Evolutionary conservation across 495 filamentous ascomycete species (phyloP), one percentile per base, ranked within the genome.

Genomic region (Penicillium pancosmium): DNA sequence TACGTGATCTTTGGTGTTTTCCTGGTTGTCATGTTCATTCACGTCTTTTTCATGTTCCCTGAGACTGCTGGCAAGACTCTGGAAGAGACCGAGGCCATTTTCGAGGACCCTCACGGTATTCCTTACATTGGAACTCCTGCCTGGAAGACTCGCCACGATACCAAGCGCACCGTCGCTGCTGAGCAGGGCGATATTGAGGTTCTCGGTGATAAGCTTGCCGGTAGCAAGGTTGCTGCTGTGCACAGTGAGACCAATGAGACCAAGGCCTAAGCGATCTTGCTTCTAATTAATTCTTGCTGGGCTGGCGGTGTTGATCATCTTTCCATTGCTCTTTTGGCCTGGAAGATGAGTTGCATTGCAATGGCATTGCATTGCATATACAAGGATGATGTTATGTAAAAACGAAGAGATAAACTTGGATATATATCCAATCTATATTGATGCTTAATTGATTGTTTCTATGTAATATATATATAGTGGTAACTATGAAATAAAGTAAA

Each of bases 11-110:
- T 93, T 65, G 90, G 86, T 44, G 83, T 86, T 10, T 93, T 93
- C 72, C 85, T 84, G 69, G 79, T 83, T 44, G 74, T 72, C 59
- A 89, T 89, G 83, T 80, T 83, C 36, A 59, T 90, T 33, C 90
- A 92, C 66, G 81, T 85, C n/a, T 91, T 84, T 76, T 90, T 93
- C 73, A 65, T 90, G 60, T 91, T 92, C 77, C 90, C 89, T 2
- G 90, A 94, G 74, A 93, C 90, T 3, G 81, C 83, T 16, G 88
- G 88, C 50, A 91, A 91, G 80, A 86, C 88, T n/a, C 80, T 93
- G 2, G 91, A 92, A 65, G 89, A 93, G 72, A 80, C 87, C 12
- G 85, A 88, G 53, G 72, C 76, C 33, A 86, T 91, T 60, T 93
- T 93, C 60, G 84, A 87, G 52, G 79, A 83, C 63, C 80, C 79